Evolutionary conservation across 164 flowering plant species (phyloP), one percentile per base, ranked within the genome.

Genomic region (Stephania japonica): DNA sequence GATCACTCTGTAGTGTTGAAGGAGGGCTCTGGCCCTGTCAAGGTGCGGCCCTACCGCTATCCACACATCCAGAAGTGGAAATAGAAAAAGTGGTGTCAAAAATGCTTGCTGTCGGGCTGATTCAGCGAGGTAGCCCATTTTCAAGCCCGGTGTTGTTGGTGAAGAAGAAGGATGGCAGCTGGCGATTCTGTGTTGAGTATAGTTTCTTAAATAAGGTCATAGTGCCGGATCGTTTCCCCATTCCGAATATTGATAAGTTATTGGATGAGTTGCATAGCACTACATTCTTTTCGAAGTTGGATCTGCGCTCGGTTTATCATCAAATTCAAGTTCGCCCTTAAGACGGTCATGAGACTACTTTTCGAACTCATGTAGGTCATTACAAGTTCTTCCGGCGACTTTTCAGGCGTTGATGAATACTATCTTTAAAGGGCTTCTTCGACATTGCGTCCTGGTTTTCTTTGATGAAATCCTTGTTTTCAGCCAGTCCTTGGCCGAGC

Each of bases 281-380:
- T 7, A 68, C 4, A 21, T 1, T 42, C 42, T 68, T 42, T 18
- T 42, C 56, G 18, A 68, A 42, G 53, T 1, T 68, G 53, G 70
- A 43, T 68, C 10, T 68, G 16, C 70, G 70, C 8, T 42, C 70
- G 26, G 26, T 27, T n/a, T 38, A 68, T 21, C 70, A 68, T 42
- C 49, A 68, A 11, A 68, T 68, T 68, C 70, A 26, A 6, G 26
- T 68, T 21, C 50, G 43, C 2, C 12, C 13, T 18, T 12, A 7
- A 13, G 70, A 68, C 25, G 43, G 42, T 23, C 16, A 42, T 18
- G 42, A 68, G 53, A 68, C 25, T 2, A 56, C 56, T 1, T 67
- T 68, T 24, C 1, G 53, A 14, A 68, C 70, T 42, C 25, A 6
- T 4, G 1, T 2, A 4, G 38, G 38, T 4, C 38, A 32, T 32